Percentiles rank a stretch among this genome's conserved stretches.
These are phyloP conservation scores for Vitis hybrid DNA, from an alignment of 177 flowering plant species.

Conservation along the genomic window DNA sequence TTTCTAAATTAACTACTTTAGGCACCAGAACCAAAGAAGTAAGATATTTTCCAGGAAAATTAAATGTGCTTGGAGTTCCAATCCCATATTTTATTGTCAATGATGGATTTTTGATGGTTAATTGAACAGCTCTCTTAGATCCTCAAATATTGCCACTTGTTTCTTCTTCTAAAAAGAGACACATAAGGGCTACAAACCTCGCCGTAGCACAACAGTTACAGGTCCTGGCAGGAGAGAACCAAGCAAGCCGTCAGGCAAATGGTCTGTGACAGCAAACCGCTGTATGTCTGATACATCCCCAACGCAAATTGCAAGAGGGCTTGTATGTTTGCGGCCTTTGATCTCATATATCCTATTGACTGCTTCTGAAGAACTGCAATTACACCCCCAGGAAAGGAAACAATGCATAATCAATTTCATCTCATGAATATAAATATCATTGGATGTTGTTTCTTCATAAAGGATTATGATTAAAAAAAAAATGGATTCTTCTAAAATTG, in stretches of 20 bases:
- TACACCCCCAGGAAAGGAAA: slow-evolving; percentile 6
- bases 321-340: slow-evolving; percentile 86
- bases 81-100: not conserved
- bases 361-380: slow-evolving; percentile 78
- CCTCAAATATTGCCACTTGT: not conserved
- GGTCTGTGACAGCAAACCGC: slow-evolving; percentile 72
- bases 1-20: no score
- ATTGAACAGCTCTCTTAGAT: no score
- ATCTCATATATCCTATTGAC: slow-evolving; percentile 85
- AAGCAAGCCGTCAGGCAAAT: slow-evolving; percentile 80
- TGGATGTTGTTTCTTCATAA: no score
- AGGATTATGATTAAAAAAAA: no score
- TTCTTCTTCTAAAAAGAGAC: not conserved
- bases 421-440: no score
- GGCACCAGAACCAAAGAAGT: no score
- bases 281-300: slow-evolving; percentile 86
- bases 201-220: slow-evolving; percentile 76
- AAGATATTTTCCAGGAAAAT: not conserved
- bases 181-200: slow-evolving; percentile 52
- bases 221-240: slow-evolving; percentile 94
- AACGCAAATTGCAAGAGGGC: slow-evolving; percentile 95
- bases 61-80: not conserved
- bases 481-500: no score
- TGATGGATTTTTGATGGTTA: not conserved
- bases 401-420: not conserved